Conservation (phyloP, 768 basidiomycete genomes). For the Termitomyces sp. region DNA sequence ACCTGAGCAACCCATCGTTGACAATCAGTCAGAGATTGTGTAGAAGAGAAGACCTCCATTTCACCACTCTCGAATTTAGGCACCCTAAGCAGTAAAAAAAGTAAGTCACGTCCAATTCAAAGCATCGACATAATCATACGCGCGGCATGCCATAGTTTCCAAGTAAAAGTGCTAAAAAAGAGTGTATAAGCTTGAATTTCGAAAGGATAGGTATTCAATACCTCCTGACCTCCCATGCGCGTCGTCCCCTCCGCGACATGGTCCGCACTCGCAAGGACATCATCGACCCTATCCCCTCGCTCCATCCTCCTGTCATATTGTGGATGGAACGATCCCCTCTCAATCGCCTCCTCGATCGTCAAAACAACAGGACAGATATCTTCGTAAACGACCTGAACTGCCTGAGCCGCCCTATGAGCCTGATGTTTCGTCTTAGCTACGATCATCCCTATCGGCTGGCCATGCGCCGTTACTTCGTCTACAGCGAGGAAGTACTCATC, state of each 20-base stretch:
- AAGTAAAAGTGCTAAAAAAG: slow-evolving; percentile 10
- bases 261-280: neutral
- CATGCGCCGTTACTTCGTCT: slow-evolving; percentile 8
- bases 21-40: slow-evolving; percentile 9
- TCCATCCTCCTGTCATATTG: slow-evolving; percentile 11
- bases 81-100: neutral
- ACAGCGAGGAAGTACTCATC: slow-evolving; percentile 13
- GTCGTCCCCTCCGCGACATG: slow-evolving; percentile 8
- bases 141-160: slow-evolving; percentile 14
- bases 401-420: slow-evolving; percentile 9
- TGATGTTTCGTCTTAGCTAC: slow-evolving; percentile 10
- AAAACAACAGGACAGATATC: slow-evolving; percentile 6
- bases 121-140: neutral
- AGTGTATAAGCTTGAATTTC: neutral
- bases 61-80: slow-evolving; percentile 14
- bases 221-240: slow-evolving; percentile 13
- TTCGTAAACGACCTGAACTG: slow-evolving; percentile 10
- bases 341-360: slow-evolving; percentile 14
- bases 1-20: slow-evolving; percentile 14
- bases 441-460: slow-evolving; percentile 12
- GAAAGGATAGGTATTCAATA: neutral
- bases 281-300: slow-evolving; percentile 8
- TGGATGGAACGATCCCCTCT: slow-evolving; percentile 4
- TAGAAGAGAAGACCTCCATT: slow-evolving; percentile 13
- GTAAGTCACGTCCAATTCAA: neutral